A percentile compares a stretch with the other conserved stretches of the same genome.
Conservation (phyloP, 371 early-diverging fungal species). For the Nematocida sp. region DNA sequence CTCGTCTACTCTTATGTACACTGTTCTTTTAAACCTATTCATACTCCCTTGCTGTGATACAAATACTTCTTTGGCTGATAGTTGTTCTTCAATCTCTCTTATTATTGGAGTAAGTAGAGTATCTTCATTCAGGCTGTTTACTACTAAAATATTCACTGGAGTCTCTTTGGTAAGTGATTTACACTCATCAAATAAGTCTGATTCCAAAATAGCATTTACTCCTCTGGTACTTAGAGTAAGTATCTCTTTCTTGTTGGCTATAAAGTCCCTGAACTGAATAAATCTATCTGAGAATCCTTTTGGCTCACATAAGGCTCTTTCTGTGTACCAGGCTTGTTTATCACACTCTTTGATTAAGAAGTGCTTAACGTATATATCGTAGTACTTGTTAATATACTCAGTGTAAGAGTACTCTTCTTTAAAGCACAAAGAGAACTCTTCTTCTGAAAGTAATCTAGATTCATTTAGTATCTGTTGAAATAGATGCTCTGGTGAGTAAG, state of each 20-base stretch:
- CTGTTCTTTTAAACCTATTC: conserved; percentile 4
- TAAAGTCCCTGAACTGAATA: conserved; percentile 50
- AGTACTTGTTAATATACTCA: conserved; percentile 17
- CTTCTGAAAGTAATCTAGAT: conserved; percentile 14
- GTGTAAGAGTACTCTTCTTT: background rate
- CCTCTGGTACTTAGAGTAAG: conserved; percentile 1
- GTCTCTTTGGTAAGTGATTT: background rate
- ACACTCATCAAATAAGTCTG: conserved; percentile 30
- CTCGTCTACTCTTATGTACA: conserved; percentile 7
- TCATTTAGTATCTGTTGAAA: background rate
- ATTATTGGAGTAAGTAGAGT: background rate
- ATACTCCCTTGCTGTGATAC: conserved; percentile 1
- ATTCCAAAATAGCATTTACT: background rate
- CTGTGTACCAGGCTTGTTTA: conserved; percentile 13
- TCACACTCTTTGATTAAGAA: conserved; percentile 1
- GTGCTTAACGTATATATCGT: conserved; percentile 29
- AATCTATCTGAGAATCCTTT: conserved; percentile 3
- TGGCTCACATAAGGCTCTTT: conserved; percentile 2
- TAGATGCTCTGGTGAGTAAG: background rate
- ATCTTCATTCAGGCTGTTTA: background rate
- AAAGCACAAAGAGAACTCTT: conserved; percentile 5
- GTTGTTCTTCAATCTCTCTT: background rate
- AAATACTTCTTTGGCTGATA: background rate
- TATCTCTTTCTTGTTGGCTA: background rate
- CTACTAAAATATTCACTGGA: background rate